Conservation (phyloP, 768 basidiomycete species). For the Paxillus involutus region DNA sequence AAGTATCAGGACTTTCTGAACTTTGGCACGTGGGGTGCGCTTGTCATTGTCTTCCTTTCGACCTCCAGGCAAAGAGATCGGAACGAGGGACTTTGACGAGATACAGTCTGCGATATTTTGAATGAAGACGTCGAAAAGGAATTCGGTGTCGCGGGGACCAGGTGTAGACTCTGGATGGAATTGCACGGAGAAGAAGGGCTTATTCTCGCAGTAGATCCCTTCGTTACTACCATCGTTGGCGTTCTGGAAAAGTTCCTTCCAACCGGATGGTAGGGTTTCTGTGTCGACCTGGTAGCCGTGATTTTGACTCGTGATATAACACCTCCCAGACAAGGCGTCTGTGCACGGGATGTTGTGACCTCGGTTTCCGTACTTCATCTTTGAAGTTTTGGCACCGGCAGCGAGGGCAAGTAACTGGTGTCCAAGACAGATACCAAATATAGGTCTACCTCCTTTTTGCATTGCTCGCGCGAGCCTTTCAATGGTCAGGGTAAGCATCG, state of each 20-base stretch:
- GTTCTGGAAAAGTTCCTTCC: slow-evolving; percentile 94
- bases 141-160: slow-evolving; percentile 97
- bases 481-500: slow-evolving; percentile 76
- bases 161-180: slow-evolving; percentile 99
- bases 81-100: slow-evolving; percentile 49
- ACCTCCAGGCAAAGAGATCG: slow-evolving; percentile 75
- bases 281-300: slow-evolving; percentile 97
- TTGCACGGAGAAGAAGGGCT: slow-evolving; percentile 98
- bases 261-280: slow-evolving; percentile 71
- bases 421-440: slow-evolving; percentile 98
- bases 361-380: slow-evolving; percentile 99
- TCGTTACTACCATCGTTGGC: slow-evolving; percentile 98
- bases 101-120: slow-evolving; percentile 79
- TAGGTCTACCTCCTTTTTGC: slow-evolving; percentile 74
- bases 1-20: slow-evolving; percentile 93
- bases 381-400: slow-evolving; percentile 89
- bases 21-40: slow-evolving; percentile 68
- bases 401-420: slow-evolving; percentile 97
- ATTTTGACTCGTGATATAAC: slow-evolving; percentile 99
- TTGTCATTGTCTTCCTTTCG: slow-evolving; percentile 79
- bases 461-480: slow-evolving; percentile 63
- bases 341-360: slow-evolving; percentile 99
- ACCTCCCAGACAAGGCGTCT: slow-evolving; percentile 87
- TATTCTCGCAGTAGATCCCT: slow-evolving; percentile 90
- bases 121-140: slow-evolving; percentile 97